A percentile compares a stretch with the other conserved stretches of the same genome.
Conservation (phyloP, 768 basidiomycete genomes). For the Sutorius australiensis region DNA sequence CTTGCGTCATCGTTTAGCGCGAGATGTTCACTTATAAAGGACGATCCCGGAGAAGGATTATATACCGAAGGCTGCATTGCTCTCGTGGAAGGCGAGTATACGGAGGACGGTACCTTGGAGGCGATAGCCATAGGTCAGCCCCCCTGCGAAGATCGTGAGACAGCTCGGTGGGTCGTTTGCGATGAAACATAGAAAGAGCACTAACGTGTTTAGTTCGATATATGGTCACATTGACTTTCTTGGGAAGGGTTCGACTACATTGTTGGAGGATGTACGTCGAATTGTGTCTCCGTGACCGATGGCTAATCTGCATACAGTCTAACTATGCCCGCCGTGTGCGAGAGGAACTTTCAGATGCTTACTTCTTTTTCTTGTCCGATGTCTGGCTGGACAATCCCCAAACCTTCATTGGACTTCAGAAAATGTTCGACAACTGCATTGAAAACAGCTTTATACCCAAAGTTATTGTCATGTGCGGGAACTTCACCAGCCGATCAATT, state of each 20-base stretch:
- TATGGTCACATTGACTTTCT: conserved; percentile 97
- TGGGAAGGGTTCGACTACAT: conserved; percentile 88
- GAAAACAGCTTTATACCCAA: conserved; percentile 86
- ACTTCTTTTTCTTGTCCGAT: conserved; percentile 94
- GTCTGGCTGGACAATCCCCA: conserved; percentile 91
- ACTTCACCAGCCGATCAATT: conserved; percentile 85
- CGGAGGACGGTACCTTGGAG: conserved; percentile 81
- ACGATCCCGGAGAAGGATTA: conserved; percentile 90
- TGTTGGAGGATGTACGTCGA: conserved; percentile 79
- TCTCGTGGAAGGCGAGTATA: conserved; percentile 94
- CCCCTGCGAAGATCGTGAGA: conserved; percentile 86
- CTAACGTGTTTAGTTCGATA: conserved; percentile 58
- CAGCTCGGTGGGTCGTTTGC: conserved; percentile 57
- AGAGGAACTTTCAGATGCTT: conserved; percentile 68
- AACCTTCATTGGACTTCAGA: conserved; percentile 72
- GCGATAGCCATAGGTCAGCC: conserved; percentile 97
- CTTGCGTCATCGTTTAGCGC: neutral
- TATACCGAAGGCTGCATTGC: conserved; percentile 97
- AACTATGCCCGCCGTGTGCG: conserved; percentile 59
- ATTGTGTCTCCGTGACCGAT: neutral
- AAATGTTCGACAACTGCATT: conserved; percentile 86
- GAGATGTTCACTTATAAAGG: conserved; percentile 36
- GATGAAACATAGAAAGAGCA: neutral
- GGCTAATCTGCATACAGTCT: conserved; percentile 38
- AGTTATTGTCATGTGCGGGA: conserved; percentile 89